Base-by-base conservation (phyloP, 2,329 filamentous ascomycete species). In the Venturia oleaginea region DNA sequence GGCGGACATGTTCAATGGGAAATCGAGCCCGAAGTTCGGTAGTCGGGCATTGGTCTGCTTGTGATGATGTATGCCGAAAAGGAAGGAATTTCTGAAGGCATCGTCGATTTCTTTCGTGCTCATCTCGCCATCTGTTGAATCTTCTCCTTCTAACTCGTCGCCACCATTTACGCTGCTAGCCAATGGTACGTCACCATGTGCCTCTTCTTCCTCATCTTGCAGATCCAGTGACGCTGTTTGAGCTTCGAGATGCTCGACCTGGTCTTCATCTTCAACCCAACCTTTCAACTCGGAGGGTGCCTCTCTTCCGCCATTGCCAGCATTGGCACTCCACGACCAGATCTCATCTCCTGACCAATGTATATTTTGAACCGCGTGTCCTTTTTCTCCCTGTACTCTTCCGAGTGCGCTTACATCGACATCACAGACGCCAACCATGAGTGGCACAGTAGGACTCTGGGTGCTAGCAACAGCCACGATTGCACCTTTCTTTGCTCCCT, bases 301-400 rank as follows among this genome's bases (percentile, higher is more conserved):
- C 19, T 79, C 74, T 46, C 75, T 75, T 11, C 84, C 85, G 22
- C 81, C 78, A 65, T 78, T 81, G 5, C 80, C 83, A 34, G 76
- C 77, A 24, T 15, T 34, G 38, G 80, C 77, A 69, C 81, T 85
- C 83, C 84, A 87, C 4, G 78, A 77, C 85, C 86, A 89, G n/a
- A 88, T 71, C 74, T 89, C 86, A 74, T 89, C 86, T 1, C 86
- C 85, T 66, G 81, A 79, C 86, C 86, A 89, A 70, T 89, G 86
- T 60, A 88, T 75, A 4, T 83, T 85, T 67, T 83, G 80, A 11
- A 89, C 85, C 1, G 86, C 86, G 74, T 84, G 83, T 0, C 86
- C 86, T 70, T 84, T 87, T 17, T 79, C 77, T 0, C 86, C 86
- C 69, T 83, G 81, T 6, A 86, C 84, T 37, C 76, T 75, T 61